These are phyloP conservation scores for Aegilops umbellulata DNA, from an alignment of 176 grass and related monocot genomes.

Conservation along the genomic window DNA sequence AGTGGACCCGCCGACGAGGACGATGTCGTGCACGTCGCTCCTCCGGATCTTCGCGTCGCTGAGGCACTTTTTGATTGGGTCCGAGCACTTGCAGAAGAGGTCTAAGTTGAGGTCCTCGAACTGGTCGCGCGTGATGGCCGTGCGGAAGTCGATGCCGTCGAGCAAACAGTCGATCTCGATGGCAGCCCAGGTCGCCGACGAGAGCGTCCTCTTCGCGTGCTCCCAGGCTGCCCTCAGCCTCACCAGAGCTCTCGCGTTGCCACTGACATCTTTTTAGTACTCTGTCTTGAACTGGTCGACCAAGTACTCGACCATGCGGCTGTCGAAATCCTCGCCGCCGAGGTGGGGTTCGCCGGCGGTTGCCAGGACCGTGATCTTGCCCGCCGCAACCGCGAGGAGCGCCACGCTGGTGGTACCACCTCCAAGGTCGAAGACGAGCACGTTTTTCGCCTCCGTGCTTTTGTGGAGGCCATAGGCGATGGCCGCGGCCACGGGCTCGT, in stretches of 20 bases:
- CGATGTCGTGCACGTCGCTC: slow-evolving; percentile 22
- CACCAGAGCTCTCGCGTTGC: slow-evolving; percentile 14
- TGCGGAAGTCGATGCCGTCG: slow-evolving; percentile 41
- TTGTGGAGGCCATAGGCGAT: slow-evolving; percentile 12
- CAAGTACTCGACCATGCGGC: slow-evolving; percentile 34
- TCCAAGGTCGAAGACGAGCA: slow-evolving; percentile 40
- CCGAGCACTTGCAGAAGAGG: slow-evolving; percentile 46
- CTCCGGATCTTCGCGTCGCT: slow-evolving; percentile 26
- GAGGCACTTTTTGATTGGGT: slow-evolving; percentile 37
- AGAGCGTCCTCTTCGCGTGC: slow-evolving; percentile 38
- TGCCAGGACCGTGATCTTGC: slow-evolving; percentile 15
- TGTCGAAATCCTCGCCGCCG: slow-evolving; percentile 43
- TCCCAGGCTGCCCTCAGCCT: slow-evolving; percentile 33
- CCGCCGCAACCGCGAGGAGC: neutral
- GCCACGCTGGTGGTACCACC: slow-evolving; percentile 19
- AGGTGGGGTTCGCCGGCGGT: slow-evolving; percentile 22
- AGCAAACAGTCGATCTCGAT: slow-evolving; percentile 28
- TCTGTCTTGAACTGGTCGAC: slow-evolving; percentile 17
- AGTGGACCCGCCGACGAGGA: slow-evolving; percentile 41
- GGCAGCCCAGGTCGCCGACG: neutral
- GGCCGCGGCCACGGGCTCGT: slow-evolving; percentile 16
- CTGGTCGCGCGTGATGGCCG: slow-evolving; percentile 27
- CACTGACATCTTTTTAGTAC: slow-evolving; percentile 25
- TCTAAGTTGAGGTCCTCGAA: slow-evolving; percentile 57
- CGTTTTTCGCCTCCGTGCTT: slow-evolving; percentile 2